Percentiles rank a stretch among this genome's conserved stretches.
phyloP scores from a whole-genome alignment of 169 alveolate genomes.

The Nephromyces sp. region DNA sequence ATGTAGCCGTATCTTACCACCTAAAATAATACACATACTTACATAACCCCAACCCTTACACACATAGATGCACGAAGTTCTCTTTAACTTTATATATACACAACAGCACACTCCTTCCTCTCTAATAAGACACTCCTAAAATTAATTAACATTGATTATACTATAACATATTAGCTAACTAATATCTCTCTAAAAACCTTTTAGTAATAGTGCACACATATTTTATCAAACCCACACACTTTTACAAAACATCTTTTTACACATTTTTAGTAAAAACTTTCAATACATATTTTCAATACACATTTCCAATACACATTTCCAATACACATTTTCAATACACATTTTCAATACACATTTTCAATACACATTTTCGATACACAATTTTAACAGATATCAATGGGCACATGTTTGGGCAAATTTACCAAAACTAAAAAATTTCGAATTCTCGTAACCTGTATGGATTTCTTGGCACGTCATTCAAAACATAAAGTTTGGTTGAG shows the following conservation, averaged over 20 bases:
- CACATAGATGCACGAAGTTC: neutral
- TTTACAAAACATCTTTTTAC: conserved; percentile 1
- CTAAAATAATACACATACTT: neutral
- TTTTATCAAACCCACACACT: neutral
- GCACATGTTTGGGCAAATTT: conserved; percentile 83
- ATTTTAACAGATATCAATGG: conserved; percentile 41
- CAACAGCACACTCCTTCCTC: neutral
- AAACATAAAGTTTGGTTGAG: conserved; percentile 82
- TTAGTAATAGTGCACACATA: no score
- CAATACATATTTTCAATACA: neutral
- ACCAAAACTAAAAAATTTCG: conserved; percentile 80
- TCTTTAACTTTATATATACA: neutral
- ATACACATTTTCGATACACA: neutral
- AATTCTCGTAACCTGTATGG: conserved; percentile 77
- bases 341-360: neutral
- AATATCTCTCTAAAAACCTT: no score
- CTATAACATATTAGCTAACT: no score
- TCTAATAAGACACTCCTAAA: no score
- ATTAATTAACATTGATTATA: no score
- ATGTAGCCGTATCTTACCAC: neutral
- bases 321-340: neutral
- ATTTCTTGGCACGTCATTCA: conserved; percentile 78
- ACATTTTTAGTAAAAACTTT: conserved; percentile 14
- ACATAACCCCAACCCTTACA: neutral
- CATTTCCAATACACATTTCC: neutral